Evolutionary conservation across 345 rosid genomes (phyloP), one percentile per base, ranked within the genome.

Genomic region (Syzygium oleosum): DNA sequence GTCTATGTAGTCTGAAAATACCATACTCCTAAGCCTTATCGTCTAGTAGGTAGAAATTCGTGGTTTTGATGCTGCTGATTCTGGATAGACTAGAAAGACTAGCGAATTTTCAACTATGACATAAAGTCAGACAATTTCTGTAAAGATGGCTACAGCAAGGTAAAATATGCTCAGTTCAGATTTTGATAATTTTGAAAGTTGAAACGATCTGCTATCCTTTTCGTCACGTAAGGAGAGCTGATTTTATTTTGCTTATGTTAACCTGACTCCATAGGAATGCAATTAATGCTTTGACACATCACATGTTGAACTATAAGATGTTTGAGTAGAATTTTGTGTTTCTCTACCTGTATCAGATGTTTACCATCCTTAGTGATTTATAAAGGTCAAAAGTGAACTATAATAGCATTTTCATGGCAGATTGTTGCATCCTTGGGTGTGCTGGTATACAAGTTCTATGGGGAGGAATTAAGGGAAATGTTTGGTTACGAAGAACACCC

Each of bases 401-500:
- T 41, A 73, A 88, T 58, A 51, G 79, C 58, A 27, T 88, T 88
- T 86, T 80, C 88, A 85, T 84, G 85, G 90, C 95, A 98, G 99
- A 93, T 97, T 90, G 99, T 98, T 85, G 99, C 99, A 83, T 93
- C 91, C 87, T 91, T 98, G 95, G 99, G 98, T 84, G 92, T 97
- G 90, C 93, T 98, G 89, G 97, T 97, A 23, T 98, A 98, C 97
- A 98, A 95, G 87, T 95, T 98, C 80, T 98, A 97, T 34, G 99
- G 99, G 15, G 98, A 95, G 86, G 99, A 98, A 89, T 93, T 98
- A 85, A 94, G 98, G 84, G 99, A 98, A 90, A 98, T 96, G 97
- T 98, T 98, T 89, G 99, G 98, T 89, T 98, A 96, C 80, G 99
- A 97, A 85, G 99, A 98, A 87, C 99, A 98, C 91, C 99, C 99